These are phyloP conservation scores for Geranium brycei DNA, from an alignment of 345 rosid genomes.

Conservation along the genomic window DNA sequence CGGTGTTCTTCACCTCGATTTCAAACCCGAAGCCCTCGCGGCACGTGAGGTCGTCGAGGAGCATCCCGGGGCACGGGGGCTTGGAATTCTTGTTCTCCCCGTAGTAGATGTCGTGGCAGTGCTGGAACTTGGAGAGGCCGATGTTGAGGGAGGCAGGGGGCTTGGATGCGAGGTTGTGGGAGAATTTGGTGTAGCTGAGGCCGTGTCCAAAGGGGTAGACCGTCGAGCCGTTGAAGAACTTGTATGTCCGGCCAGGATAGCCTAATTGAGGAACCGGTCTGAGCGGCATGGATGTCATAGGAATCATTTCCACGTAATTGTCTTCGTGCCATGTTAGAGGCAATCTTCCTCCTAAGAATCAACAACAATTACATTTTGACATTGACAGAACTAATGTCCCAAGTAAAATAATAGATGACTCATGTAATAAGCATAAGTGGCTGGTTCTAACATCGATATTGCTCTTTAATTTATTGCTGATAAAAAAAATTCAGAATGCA, in stretches of 20 bases:
- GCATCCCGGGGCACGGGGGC: conserved; percentile 12
- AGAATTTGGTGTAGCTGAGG: conserved; percentile 34
- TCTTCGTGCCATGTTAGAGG: conserved; percentile 42
- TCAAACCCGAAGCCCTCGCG: conserved; percentile 1
- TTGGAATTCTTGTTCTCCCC: not conserved
- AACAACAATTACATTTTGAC: no score
- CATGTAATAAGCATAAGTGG: no score
- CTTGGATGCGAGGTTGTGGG: not conserved
- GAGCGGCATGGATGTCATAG: conserved; percentile 45
- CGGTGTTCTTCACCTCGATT: conserved; percentile 13
- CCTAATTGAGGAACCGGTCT: conserved; percentile 29
- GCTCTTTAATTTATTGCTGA: no score
- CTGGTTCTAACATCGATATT: no score
- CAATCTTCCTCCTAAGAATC: conserved; percentile 36
- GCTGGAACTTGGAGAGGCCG: conserved; percentile 10
- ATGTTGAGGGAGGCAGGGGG: not conserved
- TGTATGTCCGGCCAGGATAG: conserved; percentile 48
- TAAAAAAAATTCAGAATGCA: no score
- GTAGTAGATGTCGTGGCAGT: conserved; percentile 14
- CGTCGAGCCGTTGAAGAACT: conserved; percentile 39
- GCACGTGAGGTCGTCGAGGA: conserved; percentile 6
- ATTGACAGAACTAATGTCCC: no score
- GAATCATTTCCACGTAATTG: conserved; percentile 20
- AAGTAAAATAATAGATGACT: no score
- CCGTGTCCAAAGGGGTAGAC: conserved; percentile 47